Evolutionary conservation across 2,329 filamentous ascomycete genomes (phyloP), one percentile per base, ranked within the genome.

Genomic region (Aspergillus intermedius): DNA sequence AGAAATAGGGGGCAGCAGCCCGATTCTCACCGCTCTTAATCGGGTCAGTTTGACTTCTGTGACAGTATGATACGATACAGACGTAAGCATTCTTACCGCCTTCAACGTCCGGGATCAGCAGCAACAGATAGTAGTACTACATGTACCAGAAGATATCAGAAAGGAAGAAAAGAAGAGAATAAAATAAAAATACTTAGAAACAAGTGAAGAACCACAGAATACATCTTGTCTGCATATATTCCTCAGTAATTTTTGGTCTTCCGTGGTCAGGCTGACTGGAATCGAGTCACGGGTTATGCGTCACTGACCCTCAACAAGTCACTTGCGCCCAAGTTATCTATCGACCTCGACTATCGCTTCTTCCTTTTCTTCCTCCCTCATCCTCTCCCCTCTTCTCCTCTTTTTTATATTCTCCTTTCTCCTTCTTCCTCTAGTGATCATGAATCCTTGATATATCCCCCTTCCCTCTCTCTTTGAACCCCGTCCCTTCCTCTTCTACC

Each of bases 271-370:
- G 17, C 37, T 40, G 37, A 37, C 34, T 37, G 34, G 17, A 19
- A 21, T 64, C 65, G 65, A 71, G 68, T 71, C 68, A 71, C 65
- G 64, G 61, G 64, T 61, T 62, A 60, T 71, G 68, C 68, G 68
- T 71, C 68, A 71, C 68, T 65, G 60, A 62, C 56, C 51, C 52
- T 56, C 44, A 51, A 46, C 41, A 43, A 43, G 23, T 43, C 41
- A 43, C 41, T 12, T 12, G 25, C 25, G 25, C 25, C 25, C 12
- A 30, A 12, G 32, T 39, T 51, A 48, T 50, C 49, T 45, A 44
- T 48, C 46, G 49, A 28, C 21, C 43, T 48, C 50, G 49, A 39
- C 45, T 44, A 40, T 49, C 48, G 49, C 43, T 44, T 53, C 50
- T 50, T 53, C 50, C 51, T 53, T 50, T 51, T 42, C 46, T 45